These are phyloP conservation scores for Brassica incana DNA, from an alignment of 345 rosid genomes.

Conservation along the genomic window DNA sequence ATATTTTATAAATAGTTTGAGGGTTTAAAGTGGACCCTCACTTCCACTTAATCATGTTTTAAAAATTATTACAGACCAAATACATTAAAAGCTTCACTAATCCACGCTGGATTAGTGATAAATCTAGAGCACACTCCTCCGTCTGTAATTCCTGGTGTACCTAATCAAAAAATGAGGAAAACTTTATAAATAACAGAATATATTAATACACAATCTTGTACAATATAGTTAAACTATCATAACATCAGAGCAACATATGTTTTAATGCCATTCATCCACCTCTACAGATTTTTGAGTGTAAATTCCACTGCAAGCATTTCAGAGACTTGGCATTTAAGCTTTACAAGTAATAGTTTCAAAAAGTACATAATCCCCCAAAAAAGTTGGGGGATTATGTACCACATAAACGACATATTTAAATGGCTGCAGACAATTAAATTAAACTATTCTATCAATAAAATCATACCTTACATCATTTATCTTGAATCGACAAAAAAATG, in stretches of 20 bases:
- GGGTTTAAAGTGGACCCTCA: not conserved
- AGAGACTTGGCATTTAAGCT: not conserved
- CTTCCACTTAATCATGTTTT: not conserved
- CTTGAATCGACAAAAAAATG: too few relatives aligned
- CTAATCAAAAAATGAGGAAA: not conserved
- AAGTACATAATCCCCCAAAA: too few relatives aligned
- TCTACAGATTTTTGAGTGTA: not conserved
- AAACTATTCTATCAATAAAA: too few relatives aligned
- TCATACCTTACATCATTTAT: too few relatives aligned
- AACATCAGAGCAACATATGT: not conserved
- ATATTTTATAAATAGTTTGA: not conserved
- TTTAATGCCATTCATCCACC: not conserved
- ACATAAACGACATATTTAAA: too few relatives aligned
- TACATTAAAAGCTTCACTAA: not conserved
- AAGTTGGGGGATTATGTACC: too few relatives aligned
- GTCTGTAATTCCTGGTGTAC: not conserved
- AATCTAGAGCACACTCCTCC: not conserved
- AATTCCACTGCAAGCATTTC: not conserved
- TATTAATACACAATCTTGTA: not conserved
- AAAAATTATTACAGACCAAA: not conserved
- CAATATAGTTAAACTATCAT: not conserved
- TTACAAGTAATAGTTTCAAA: not conserved
- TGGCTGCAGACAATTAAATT: too few relatives aligned
- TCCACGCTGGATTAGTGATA: not conserved
- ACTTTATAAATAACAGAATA: not conserved